phyloP scores from a whole-genome alignment of 805 yeast species.

The Wickerhamomyces alni region DNA sequence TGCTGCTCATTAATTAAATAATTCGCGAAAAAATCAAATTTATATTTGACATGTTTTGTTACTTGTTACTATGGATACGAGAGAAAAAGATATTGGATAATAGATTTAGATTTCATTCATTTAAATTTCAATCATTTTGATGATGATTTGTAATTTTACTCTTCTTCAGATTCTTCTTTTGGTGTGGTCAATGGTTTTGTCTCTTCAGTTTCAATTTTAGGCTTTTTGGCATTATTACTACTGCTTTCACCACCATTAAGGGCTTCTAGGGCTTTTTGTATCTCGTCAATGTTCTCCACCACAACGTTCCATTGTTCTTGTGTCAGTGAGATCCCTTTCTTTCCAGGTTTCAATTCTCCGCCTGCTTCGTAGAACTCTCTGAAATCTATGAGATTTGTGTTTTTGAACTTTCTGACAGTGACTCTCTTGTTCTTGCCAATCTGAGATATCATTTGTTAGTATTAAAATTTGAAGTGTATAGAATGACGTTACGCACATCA shows the following conservation, averaged over 20 bases:
- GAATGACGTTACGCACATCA: slow-evolving; percentile 4
- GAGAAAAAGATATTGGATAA: no score
- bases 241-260: slow-evolving; percentile 26
- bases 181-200: no score
- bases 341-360: slow-evolving; percentile 72
- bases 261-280: slow-evolving; percentile 43
- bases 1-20: no score
- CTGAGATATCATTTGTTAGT: slow-evolving; percentile 20
- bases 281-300: slow-evolving; percentile 38
- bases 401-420: slow-evolving; percentile 67
- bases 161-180: no score
- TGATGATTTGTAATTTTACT: no score
- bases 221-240: slow-evolving; percentile 26
- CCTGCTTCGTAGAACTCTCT: slow-evolving; percentile 72
- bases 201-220: slow-evolving; percentile 23
- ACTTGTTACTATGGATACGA: no score
- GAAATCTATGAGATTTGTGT: slow-evolving; percentile 66
- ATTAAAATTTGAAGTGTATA: neutral
- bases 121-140: no score
- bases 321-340: slow-evolving; percentile 63
- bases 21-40: no score
- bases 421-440: slow-evolving; percentile 61
- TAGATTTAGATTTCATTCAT: no score
- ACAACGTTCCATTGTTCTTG: slow-evolving; percentile 49
- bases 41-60: no score